These are phyloP conservation scores for Westerdykella aurantiaca DNA, from an alignment of 2,329 filamentous ascomycete species.

Conservation along the genomic window DNA sequence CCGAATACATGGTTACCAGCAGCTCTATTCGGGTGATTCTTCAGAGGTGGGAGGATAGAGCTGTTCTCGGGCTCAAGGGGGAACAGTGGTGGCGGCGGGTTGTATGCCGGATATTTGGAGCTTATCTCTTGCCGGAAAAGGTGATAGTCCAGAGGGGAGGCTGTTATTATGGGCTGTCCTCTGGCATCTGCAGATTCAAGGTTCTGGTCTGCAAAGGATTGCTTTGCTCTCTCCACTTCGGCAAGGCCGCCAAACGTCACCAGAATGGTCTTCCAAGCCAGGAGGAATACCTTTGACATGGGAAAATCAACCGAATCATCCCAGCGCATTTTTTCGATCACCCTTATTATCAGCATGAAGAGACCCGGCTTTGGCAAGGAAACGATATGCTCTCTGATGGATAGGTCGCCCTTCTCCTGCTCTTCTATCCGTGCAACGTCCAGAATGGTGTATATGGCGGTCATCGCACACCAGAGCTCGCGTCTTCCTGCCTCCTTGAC, in stretches of 20 bases:
- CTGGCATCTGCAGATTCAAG: constrained; percentile 53
- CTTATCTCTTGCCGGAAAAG: constrained; percentile 94
- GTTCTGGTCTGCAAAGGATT: constrained; percentile 56
- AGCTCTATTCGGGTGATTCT: constrained; percentile 60
- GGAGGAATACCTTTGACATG: constrained; percentile 55
- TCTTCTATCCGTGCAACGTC: constrained; percentile 39
- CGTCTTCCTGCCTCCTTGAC: constrained; percentile 36
- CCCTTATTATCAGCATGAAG: constrained; percentile 64
- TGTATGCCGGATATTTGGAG: constrained; percentile 95
- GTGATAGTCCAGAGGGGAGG: constrained; percentile 93
- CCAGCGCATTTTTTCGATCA: constrained; percentile 51
- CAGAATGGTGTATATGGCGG: constrained; percentile 46
- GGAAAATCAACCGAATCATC: constrained; percentile 56
- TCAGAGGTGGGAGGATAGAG: constrained; percentile 79
- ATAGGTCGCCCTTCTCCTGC: constrained; percentile 43
- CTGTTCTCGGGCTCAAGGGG: constrained; percentile 87
- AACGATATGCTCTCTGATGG: constrained; percentile 41
- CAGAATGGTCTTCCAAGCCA: constrained; percentile 89
- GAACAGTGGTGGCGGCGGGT: constrained; percentile 76
- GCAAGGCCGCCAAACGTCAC: constrained; percentile 75
- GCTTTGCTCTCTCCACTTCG: constrained; percentile 69
- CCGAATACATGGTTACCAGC: constrained; percentile 48
- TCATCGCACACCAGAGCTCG: constrained; percentile 47
- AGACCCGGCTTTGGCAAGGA: constrained; percentile 52
- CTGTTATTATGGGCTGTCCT: constrained; percentile 75